Base-by-base conservation (phyloP, 805 yeast species). In the Cyberlindnera suaveolens region DNA sequence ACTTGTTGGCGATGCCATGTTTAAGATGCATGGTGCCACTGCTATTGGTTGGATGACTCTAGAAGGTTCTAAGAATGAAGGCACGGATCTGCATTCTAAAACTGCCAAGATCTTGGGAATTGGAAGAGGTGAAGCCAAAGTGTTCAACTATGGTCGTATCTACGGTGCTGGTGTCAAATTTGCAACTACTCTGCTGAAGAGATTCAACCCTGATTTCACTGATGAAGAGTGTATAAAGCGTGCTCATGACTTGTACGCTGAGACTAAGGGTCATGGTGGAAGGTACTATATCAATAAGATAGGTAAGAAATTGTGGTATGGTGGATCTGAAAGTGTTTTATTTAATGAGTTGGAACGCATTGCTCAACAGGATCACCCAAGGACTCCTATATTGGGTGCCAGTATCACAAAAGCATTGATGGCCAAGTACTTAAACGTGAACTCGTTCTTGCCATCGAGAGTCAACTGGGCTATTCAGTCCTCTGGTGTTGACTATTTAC, bases 41-140 rank as follows among this genome's bases (percentile, higher is more conserved):
- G 96, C 98, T 0, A 75, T 95, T 42, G 97, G 98, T 0, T 95
- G 99, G 99, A 95, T 93, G 99, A 90, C 97, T 2, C 71, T 93
- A 43, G 99, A 93, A 67, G 99, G 99, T 16, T 80, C 91, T 4
- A 93, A 93, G 64, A 71, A 68, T 44, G 91, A 85, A 42, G 95
- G 93, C 5, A 95, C 99, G 0, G 99, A 93, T 65, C 66, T 95
- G 47, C 99, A 93, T 60, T 88, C 97, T 0, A 89, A 85, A 51
- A 93, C 98, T 0, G 96, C 99, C 0, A 72, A 74, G 10, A 89
- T 95, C 51, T 65, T 93, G 59, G 96, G 96, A 0, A 90, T 95
- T 40, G 78, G 85, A 20, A 73, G 99, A 62, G 80, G 83, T 54
- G 95, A 93, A 49, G 99, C 99, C 6, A 93, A 93, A 56, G 78